These are phyloP conservation scores for Adansonia gregorii DNA, from an alignment of 441 rosid species.

Conservation along the genomic window DNA sequence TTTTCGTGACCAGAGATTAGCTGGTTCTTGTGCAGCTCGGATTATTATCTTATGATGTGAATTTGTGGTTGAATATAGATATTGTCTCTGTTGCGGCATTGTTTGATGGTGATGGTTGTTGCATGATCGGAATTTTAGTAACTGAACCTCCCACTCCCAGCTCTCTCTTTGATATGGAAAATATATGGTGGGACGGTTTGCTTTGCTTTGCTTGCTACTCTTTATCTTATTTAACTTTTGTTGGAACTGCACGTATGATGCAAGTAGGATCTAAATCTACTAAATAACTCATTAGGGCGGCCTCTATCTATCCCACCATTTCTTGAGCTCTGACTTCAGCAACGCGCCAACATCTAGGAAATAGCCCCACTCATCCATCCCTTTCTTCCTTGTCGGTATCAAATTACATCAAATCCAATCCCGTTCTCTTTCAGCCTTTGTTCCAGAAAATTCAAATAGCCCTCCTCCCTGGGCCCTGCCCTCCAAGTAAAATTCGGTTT, in stretches of 20 bases:
- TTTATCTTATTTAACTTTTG: conserved; percentile 47
- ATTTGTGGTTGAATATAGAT: conserved; percentile 10
- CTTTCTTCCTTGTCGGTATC: conserved; percentile 75
- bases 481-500: conserved; percentile 63
- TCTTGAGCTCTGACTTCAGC: conserved; percentile 71
- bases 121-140: not conserved
- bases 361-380: conserved; percentile 42
- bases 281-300: conserved; percentile 65
- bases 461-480: conserved; percentile 57
- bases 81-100: conserved; percentile 9
- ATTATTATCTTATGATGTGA: not conserved
- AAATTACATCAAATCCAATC: conserved; percentile 54
- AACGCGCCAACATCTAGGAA: conserved; percentile 69
- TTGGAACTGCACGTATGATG: conserved; percentile 87
- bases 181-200: not conserved
- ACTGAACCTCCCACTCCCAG: not conserved
- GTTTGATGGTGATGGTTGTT: conserved; percentile 1
- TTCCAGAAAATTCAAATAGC: conserved; percentile 63
- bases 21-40: not conserved
- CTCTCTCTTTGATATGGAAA: conserved; percentile 9
- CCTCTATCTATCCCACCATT: conserved; percentile 64
- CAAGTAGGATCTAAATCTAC: conserved; percentile 82
- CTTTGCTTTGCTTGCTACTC: not conserved
- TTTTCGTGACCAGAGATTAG: not conserved
- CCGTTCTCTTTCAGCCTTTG: conserved; percentile 50